A percentile compares a stretch with the other conserved stretches of the same genome.
Conservation (phyloP, 1,284 basidiomycete species). For the Fistulinella cinereoalba region DNA sequence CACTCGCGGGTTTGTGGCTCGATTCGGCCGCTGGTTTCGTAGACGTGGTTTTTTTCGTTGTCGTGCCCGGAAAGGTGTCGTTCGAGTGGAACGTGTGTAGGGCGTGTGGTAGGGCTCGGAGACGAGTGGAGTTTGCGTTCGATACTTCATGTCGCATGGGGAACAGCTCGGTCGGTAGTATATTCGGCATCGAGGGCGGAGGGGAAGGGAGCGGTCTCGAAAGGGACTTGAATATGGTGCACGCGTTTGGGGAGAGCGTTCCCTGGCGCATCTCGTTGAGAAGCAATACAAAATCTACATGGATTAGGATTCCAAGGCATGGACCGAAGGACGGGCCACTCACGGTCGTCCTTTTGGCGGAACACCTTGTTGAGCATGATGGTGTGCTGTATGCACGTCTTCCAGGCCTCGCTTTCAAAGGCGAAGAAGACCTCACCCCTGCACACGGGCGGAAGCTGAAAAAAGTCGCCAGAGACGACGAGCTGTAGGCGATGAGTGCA, state of each 20-base stretch:
- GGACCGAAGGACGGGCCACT: slow-evolving; percentile 7
- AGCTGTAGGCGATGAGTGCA: slow-evolving; percentile 37
- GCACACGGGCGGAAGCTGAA: slow-evolving; percentile 80
- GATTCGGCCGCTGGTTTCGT: not conserved
- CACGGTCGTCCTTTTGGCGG: slow-evolving; percentile 51
- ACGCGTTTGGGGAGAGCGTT: slow-evolving; percentile 33
- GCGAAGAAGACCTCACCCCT: slow-evolving; percentile 49
- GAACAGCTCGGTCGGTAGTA: slow-evolving; percentile 39
- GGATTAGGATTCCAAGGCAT: not conserved
- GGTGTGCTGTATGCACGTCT: slow-evolving; percentile 60
- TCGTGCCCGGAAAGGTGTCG: slow-evolving; percentile 30
- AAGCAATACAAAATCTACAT: slow-evolving; percentile 62
- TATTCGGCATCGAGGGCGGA: slow-evolving; percentile 25
- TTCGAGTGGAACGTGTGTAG: slow-evolving; percentile 30
- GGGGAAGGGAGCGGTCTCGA: slow-evolving; percentile 37
- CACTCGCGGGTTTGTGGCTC: slow-evolving; percentile 10
- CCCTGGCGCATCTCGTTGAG: slow-evolving; percentile 72
- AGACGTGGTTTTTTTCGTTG: not conserved
- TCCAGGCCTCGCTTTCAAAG: slow-evolving; percentile 79
- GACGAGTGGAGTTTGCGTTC: slow-evolving; percentile 34
- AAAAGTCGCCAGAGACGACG: slow-evolving; percentile 85
- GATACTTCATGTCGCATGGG: slow-evolving; percentile 38
- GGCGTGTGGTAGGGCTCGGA: slow-evolving; percentile 28
- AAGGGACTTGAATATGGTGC: slow-evolving; percentile 42
- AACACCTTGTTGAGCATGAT: slow-evolving; percentile 79